phyloP scores from a whole-genome alignment of 2,329 filamentous ascomycete genomes.

The Leptographium procerum region DNA sequence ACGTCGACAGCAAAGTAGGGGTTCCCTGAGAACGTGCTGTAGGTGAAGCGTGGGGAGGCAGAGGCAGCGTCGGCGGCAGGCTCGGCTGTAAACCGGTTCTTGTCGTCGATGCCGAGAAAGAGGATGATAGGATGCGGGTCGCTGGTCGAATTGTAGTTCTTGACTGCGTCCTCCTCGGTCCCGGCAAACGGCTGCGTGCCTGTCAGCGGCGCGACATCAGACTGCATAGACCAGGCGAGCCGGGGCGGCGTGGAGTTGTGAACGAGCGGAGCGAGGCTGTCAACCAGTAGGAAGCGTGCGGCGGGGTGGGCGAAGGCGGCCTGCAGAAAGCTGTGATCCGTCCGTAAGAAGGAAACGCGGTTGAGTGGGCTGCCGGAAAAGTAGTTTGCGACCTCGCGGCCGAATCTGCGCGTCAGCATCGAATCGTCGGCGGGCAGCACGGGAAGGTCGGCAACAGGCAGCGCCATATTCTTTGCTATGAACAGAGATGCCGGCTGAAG shows the following conservation, averaged over 20 bases:
- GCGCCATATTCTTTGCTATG: not conserved
- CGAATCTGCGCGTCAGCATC: conserved; percentile 68
- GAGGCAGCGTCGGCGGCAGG: conserved; percentile 17
- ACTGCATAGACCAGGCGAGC: conserved; percentile 57
- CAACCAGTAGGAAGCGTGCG: conserved; percentile 66
- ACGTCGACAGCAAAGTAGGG: conserved; percentile 89
- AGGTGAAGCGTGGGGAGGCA: conserved; percentile 30
- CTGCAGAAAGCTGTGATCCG: conserved; percentile 58
- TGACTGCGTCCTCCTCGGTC: conserved; percentile 61
- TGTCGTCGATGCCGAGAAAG: conserved; percentile 76
- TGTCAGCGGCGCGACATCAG: conserved; percentile 60
- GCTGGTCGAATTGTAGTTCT: conserved; percentile 57
- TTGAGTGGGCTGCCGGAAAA: conserved; percentile 71
- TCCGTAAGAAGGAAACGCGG: conserved; percentile 66
- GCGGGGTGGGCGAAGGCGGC: conserved; percentile 54
- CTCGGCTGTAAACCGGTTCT: conserved; percentile 17
- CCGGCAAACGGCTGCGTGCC: conserved; percentile 59
- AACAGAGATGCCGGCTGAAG: not conserved
- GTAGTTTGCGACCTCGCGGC: conserved; percentile 72
- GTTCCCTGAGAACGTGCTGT: conserved; percentile 62
- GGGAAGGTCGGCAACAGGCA: conserved; percentile 21
- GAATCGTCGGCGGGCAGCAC: conserved; percentile 40
- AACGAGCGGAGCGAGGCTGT: conserved; percentile 66
- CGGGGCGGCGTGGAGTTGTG: conserved; percentile 24
- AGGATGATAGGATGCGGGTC: conserved; percentile 59